Conservation (phyloP, 2,329 filamentous ascomycete genomes). For the Stagonosporopsis tanaceti region DNA sequence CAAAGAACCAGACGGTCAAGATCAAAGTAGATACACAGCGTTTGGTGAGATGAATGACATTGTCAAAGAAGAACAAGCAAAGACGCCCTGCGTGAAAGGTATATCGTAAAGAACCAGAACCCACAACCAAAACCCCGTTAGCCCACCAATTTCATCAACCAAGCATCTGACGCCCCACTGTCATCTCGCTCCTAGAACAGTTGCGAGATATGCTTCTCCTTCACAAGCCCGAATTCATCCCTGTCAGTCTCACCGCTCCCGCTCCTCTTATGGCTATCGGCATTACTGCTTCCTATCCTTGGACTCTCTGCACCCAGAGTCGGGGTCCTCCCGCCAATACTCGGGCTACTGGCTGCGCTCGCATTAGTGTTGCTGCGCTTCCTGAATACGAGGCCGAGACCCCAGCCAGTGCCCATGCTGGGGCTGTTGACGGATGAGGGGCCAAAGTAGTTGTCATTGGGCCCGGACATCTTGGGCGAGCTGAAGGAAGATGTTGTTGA, state of each 20-base stretch:
- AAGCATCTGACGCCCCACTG: background rate
- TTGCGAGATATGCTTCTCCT: constrained; percentile 8
- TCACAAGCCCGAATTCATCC: constrained; percentile 19
- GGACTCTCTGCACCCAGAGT: constrained; percentile 11
- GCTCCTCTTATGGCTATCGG: constrained; percentile 13
- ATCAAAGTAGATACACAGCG: background rate
- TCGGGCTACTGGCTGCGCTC: constrained; percentile 12
- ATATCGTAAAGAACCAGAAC: constrained; percentile 4
- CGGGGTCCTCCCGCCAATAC: constrained; percentile 15
- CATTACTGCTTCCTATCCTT: constrained; percentile 8
- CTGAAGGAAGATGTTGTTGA: constrained; percentile 13
- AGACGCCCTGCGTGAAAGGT: constrained; percentile 6
- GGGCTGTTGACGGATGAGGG: constrained; percentile 11
- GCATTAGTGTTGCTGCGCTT: constrained; percentile 17
- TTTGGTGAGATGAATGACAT: background rate
- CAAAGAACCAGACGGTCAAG: background rate
- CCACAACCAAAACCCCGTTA: background rate
- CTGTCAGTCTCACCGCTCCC: constrained; percentile 3
- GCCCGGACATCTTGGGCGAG: constrained; percentile 10
- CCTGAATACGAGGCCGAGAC: constrained; percentile 16
- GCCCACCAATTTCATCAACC: background rate
- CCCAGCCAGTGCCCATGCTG: constrained; percentile 17
- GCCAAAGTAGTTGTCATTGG: constrained; percentile 8
- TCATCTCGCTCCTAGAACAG: constrained; percentile 1
- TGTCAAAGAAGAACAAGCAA: background rate